Base-by-base conservation (phyloP, 441 rosid species). In the Pelargonium cotyledonis region DNA sequence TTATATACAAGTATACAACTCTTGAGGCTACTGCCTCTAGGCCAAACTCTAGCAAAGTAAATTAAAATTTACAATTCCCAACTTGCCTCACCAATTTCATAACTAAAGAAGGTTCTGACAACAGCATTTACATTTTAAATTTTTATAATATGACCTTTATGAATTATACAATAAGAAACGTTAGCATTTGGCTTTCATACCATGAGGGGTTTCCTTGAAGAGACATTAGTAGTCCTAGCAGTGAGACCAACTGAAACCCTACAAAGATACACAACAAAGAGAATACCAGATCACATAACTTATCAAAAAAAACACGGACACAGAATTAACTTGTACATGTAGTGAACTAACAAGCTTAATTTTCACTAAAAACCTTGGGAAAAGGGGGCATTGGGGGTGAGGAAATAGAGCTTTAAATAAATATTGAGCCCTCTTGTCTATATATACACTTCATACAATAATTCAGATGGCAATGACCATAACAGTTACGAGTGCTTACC, bases 181-280 rank as follows among this genome's bases (percentile, higher is more conserved):
- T 23, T 29, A 74, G 16, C 41, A 12, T 51, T 65, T 58, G 46
- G 31, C 10, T 64, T 71, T 38, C 80, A 68, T 81, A 90, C 93
- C 89, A 49, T 69, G 18, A 72, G 79, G 76, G 80, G 69, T 77
- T 75, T 87, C 84, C 79, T 80, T 49, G 75, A 53, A 18, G 82
- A 65, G 71, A 38, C 61, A 71, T 70, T 76, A 73, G 68, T 73
- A 73, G 80, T 75, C 79, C 76, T 83, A n/a, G 69, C 77, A 70
- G 74, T 74, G 40, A 84, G 66, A 72, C 77, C 79, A 53, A 61
- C 72, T 16, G 83, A 80, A 70, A 80, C 74, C 76, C 98, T 87
- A 80, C 49, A 74, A 68, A 64, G 53, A 58, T 44, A 41, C 70
- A 67, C 63, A 40, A 78, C 21, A 79, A 63, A 64, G 66, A 65